Conservation (phyloP, 257 asterid species). For the Solanum bulbocastanum region DNA sequence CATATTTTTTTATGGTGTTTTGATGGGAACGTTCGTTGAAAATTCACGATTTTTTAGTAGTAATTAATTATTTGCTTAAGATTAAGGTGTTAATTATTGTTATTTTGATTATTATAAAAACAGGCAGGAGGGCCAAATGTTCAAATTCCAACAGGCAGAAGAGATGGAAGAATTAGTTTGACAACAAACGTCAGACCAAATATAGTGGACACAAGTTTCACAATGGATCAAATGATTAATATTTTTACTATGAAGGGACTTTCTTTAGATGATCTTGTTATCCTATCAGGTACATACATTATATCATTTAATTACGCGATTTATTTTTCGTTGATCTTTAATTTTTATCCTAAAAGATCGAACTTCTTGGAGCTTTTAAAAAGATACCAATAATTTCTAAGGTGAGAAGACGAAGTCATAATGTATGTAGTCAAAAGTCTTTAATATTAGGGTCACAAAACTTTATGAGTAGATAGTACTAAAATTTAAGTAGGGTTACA, state of each 20-base stretch:
- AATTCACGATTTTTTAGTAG: background rate
- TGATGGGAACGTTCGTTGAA: rapidly evolving
- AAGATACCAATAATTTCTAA: background rate
- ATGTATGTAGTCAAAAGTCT: background rate
- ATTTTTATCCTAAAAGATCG: background rate
- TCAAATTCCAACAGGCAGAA: constrained; percentile 59
- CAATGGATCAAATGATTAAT: constrained; percentile 49
- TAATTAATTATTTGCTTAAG: background rate
- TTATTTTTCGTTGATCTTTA: background rate
- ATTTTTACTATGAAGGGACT: constrained; percentile 51
- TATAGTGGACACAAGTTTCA: constrained; percentile 65
- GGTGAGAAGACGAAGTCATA: background rate
- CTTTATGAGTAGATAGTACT: background rate
- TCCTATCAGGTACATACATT: constrained; percentile 41
- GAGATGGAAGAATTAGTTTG: constrained; percentile 45
- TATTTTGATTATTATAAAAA: background rate
- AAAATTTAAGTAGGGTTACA: background rate
- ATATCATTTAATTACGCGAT: no score
- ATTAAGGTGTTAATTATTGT: background rate
- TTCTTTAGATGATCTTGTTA: constrained; percentile 61
- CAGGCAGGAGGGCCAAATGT: constrained; percentile 78
- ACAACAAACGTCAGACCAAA: constrained; percentile 70
- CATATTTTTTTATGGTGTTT: no score
- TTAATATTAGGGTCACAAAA: background rate
- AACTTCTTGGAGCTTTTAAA: background rate